phyloP scores from a whole-genome alignment of 2,329 filamentous ascomycete genomes.

The Cytospora paraplurivora region DNA sequence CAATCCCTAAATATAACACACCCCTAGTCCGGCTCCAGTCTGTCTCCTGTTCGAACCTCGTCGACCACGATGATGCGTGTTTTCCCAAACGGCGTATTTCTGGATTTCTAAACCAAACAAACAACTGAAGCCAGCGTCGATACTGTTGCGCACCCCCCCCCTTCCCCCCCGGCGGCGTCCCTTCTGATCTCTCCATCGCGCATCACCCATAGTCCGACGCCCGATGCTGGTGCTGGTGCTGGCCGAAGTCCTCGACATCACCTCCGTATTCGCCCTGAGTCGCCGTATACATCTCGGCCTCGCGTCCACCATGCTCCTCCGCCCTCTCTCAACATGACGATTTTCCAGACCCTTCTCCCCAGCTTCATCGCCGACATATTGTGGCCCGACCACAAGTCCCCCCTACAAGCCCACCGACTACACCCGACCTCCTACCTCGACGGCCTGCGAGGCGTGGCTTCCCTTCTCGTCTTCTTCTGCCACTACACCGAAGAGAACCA shows the following conservation, averaged over 20 bases:
- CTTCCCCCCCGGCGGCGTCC: too few species aligned
- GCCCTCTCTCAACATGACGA: constrained; percentile 24
- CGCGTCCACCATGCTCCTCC: constrained; percentile 20
- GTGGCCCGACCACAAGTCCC: constrained; percentile 37
- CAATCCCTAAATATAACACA: constrained; percentile 15
- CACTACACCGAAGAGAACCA: constrained; percentile 49
- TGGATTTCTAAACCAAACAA: neutral
- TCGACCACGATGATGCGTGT: constrained; percentile 16
- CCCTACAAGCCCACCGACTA: constrained; percentile 31
- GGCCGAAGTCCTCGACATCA: neutral
- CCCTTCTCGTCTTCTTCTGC: constrained; percentile 51
- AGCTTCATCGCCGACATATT: constrained; percentile 39
- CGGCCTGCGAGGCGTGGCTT: constrained; percentile 52
- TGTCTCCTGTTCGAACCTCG: neutral
- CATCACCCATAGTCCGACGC: neutral
- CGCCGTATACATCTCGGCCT: constrained; percentile 4
- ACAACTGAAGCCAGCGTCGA: constrained; percentile 4
- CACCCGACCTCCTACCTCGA: constrained; percentile 52
- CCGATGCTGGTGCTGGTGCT: neutral
- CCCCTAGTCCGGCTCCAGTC: constrained; percentile 12
- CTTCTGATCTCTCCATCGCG: neutral
- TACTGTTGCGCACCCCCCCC: neutral
- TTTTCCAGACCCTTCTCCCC: constrained; percentile 35
- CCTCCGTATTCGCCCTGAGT: neutral
- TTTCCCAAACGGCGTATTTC: constrained; percentile 8